Evolutionary conservation across 176 grass and related monocot species (phyloP).

Genomic region (Ananas comosus): DNA sequence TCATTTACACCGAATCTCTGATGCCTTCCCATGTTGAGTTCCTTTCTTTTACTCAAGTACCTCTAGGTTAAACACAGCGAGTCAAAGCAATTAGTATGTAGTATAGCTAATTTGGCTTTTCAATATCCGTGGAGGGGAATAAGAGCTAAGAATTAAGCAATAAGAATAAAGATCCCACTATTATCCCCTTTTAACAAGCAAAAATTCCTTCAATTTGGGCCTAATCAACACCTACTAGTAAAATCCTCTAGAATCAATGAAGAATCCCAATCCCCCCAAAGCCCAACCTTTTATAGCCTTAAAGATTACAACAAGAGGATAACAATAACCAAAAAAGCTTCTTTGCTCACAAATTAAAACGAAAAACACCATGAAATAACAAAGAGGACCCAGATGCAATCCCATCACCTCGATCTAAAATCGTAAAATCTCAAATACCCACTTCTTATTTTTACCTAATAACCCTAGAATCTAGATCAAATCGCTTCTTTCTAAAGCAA

Average conservation of each 20-base stretch:
- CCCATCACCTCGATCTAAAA: background rate
- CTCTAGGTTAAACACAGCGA: background rate
- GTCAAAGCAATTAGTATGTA: background rate
- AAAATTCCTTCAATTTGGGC: background rate
- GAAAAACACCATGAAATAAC: background rate
- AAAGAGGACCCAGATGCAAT: background rate
- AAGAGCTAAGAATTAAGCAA: background rate
- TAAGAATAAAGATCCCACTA: background rate
- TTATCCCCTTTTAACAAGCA: background rate
- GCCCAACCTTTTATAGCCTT: background rate
- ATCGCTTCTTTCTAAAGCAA: background rate
- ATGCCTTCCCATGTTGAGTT: too few species aligned
- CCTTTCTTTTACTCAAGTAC: background rate
- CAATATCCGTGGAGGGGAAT: background rate
- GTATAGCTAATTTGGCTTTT: background rate
- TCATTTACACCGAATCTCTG: too few species aligned
- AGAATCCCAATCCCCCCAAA: background rate
- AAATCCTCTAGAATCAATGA: background rate
- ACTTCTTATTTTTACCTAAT: background rate
- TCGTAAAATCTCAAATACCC: background rate
- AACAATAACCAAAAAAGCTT: background rate
- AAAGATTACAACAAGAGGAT: background rate
- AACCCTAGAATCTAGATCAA: background rate
- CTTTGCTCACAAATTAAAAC: background rate
- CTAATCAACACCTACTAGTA: background rate